Evolutionary conservation across 1,284 basidiomycete genomes (phyloP), one percentile per base, ranked within the genome.

Genomic region (Serendipita sp.): DNA sequence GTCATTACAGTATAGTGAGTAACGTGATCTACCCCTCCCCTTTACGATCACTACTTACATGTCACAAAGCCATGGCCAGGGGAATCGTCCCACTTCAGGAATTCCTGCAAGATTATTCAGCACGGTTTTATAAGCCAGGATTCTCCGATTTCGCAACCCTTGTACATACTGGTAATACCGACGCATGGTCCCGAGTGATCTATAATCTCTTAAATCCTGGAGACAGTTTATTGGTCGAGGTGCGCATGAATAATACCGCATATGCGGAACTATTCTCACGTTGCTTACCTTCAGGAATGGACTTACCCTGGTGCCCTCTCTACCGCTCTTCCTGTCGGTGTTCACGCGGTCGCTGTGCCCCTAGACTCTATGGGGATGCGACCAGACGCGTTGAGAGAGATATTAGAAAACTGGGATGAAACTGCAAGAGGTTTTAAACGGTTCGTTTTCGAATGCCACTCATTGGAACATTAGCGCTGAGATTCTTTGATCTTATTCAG

Each of bases 291-390:
- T n/a, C 84, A 86, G 61, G 83, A 84, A 68, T 87, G 83, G 83
- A 81, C 83, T 0, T 90, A 87, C 69, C 82, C 85, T 2, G 82
- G 77, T 49, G 75, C 78, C 0, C 60, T 82, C 1, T 72, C 75
- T 4, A 69, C 72, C 12, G 73, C 75, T 42, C 64, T 68, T 30
- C 83, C 87, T 2, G 74, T 75, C 64, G 78, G 77, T 32, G 71
- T 86, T 35, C 72, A 72, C 22, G 73, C 81, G 12, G 76, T 86
- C 1, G 75, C 84, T 0, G 76, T 92, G 29, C 78, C 79, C 41
- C 86, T 91, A 77, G 90, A 93, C 70, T 77, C 75, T 4, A 76
- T 85, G 67, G 89, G 89, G n/a, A 83, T 92, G 77, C 76, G 81
- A 26, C 78, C 82, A n/a, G 78, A 79, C 61, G 78, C 77, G 43